Evolutionary conservation across 495 filamentous ascomycete genomes (phyloP), one percentile per base, ranked within the genome.

Genomic region (Podospora conica): DNA sequence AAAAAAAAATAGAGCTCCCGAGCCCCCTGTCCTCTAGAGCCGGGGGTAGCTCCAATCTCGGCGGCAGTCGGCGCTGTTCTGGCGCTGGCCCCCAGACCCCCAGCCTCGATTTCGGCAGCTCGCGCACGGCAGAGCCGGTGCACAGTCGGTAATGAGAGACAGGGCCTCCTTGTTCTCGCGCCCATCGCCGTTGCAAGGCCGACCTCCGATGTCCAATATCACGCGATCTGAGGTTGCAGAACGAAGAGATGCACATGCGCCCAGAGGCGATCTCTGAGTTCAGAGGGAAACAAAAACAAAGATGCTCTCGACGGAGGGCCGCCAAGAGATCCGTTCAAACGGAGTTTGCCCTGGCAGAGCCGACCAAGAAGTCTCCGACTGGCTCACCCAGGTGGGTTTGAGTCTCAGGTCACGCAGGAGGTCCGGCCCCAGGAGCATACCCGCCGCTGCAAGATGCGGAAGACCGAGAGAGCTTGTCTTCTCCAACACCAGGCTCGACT

Each of bases 61-160:
- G 54, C 54, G 40, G 54, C 61, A 64, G 53, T 58, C 63, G 27
- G 31, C 54, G 27, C 48, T 31, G 25, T 54, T 64, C 55, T 64
- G 66, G 65, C 53, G 48, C 58, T 33, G 60, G 40, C 57, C 55
- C 23, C 15, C 53, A 58, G 60, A 54, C 57, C 55, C 23, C 15
- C 53, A 58, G 29, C 59, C 40, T 67, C 69, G 68, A 69, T 64
- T 61, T 67, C 68, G 71, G 73, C 73, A 72, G 70, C 68, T 67
- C 65, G 64, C 63, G 66, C 66, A 68, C 67, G 70, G 69, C 71
- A 61, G 68, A 75, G 65, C 68, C 71, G 68, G 70, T 67, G 69
- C 71, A 61, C 69, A 75, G 65, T 68, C 71, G 68, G 70, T 67
- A 69, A 69, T 70, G 64, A 66, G 59, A 15, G 29, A 29, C 18